phyloP scores from a whole-genome alignment of 495 filamentous ascomycete species.

The Pyrenula massariospora region DNA sequence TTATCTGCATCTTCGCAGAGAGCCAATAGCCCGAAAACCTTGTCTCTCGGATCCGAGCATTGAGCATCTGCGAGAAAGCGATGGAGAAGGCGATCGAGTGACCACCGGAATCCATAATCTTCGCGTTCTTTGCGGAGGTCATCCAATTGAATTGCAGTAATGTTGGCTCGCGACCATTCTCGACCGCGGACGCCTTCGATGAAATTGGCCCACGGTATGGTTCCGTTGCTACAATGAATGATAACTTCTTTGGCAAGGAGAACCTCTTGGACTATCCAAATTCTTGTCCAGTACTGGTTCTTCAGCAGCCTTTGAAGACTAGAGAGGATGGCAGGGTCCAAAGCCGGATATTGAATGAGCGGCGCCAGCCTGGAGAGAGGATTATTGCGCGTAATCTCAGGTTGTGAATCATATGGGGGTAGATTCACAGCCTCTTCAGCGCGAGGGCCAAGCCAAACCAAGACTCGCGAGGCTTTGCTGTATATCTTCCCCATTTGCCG shows the following conservation, averaged over 20 bases:
- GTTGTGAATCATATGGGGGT: neutral
- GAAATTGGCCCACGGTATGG: too few relatives aligned
- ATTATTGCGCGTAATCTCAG: neutral
- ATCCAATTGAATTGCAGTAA: too few relatives aligned
- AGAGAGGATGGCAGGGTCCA: neutral
- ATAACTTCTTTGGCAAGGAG: conserved; percentile 1
- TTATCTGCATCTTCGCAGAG: too few relatives aligned
- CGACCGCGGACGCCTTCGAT: too few relatives aligned
- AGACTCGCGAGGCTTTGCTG: neutral
- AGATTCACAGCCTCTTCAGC: neutral
- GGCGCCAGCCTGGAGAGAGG: neutral
- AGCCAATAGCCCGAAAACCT: too few relatives aligned
- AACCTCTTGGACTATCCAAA: conserved; percentile 5
- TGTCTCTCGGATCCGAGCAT: too few relatives aligned
- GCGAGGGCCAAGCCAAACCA: neutral
- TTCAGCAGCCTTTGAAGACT: neutral
- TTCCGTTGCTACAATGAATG: conserved; percentile 6
- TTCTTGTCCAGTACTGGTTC: conserved; percentile 3
- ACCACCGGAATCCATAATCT: too few relatives aligned
- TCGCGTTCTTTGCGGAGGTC: too few relatives aligned
- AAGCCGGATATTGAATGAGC: neutral
- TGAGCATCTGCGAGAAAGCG: too few relatives aligned
- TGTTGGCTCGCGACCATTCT: too few relatives aligned
- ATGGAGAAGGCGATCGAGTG: too few relatives aligned
- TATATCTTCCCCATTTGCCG: neutral